Base-by-base conservation (phyloP, 2,329 filamentous ascomycete genomes). In the Calonectria leucothoes region DNA sequence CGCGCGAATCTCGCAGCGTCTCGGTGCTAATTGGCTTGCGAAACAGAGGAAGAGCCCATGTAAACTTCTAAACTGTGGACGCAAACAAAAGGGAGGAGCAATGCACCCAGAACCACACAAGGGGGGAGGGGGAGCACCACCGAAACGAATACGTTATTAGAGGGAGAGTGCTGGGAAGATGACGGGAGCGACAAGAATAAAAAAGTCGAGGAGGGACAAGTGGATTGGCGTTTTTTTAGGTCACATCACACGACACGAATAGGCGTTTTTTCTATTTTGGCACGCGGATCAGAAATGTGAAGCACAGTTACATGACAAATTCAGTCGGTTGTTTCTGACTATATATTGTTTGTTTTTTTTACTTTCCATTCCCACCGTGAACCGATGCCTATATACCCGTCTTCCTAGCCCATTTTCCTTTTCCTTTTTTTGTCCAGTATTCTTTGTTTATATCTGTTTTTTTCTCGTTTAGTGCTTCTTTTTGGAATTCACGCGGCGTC, bases 401-500 rank as follows among this genome's bases (percentile, higher is more conserved):
- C 70, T 76, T 72, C 64, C 73, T 74, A 71, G 52, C 73, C 55
- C 61, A 37, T 72, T 71, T 57, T 59, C 8, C 45, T 57, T 35
- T 33, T 14, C 27, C 15, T 52, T 35, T 39, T 39, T 17, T 25
- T n/a, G n/a, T n/a, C n/a, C n/a, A n/a, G n/a, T n/a, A n/a, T n/a
- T n/a, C n/a, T 23, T 45, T 55, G 2, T 52, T 8, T 20, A 33
- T n/a, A 14, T 20, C 17, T 33, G 27, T 33, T 33, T 55, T 31
- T 31, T 23, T 35, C 8, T 14, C 29, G 15, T 73, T 79, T 85
- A 85, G 78, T 88, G 87, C 81, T 90, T 87, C 86, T 93, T 94
- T 83, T 88, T 93, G 42, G 94, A 93, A 85, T 99, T 99, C 66
- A 98, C 91, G 81, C 93, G 95, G 82, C 92, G 91, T 11, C 97